Percentiles rank a stretch among this genome's conserved stretches.
Conservation (phyloP, 1,284 basidiomycete species). For the Naganishia cerealis region DNA sequence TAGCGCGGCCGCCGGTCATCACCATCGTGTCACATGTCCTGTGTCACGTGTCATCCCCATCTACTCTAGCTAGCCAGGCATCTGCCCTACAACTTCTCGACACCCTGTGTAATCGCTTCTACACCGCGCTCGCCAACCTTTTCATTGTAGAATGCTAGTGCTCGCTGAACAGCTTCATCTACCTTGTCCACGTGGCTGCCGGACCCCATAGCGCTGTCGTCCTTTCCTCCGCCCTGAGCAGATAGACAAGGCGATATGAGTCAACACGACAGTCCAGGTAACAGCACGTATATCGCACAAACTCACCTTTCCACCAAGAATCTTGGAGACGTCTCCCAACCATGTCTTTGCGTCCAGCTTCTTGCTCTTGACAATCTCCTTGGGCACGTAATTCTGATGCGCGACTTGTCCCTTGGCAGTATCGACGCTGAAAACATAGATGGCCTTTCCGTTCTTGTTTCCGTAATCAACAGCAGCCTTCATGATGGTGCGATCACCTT, state of each 20-base stretch:
- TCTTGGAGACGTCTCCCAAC: slow-evolving; percentile 72
- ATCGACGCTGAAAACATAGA: slow-evolving; percentile 86
- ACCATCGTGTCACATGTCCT: background rate
- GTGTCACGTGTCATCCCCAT: background rate
- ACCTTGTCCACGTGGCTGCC: slow-evolving; percentile 68
- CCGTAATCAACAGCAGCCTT: slow-evolving; percentile 67
- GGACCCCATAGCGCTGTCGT: slow-evolving; percentile 82
- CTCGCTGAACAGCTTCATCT: slow-evolving; percentile 67
- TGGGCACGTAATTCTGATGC: slow-evolving; percentile 84
- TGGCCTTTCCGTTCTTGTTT: slow-evolving; percentile 75
- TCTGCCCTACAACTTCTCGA: slow-evolving; percentile 20
- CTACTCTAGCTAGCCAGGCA: background rate
- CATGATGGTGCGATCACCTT: slow-evolving; percentile 66
- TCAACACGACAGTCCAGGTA: background rate
- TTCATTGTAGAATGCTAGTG: slow-evolving; percentile 46
- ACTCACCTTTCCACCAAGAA: slow-evolving; percentile 81
- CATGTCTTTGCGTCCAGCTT: slow-evolving; percentile 77
- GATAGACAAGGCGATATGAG: background rate
- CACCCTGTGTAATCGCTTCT: slow-evolving; percentile 5
- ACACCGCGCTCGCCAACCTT: slow-evolving; percentile 35
- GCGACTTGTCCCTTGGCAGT: slow-evolving; percentile 70
- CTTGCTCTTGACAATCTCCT: slow-evolving; percentile 57
- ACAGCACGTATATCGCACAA: background rate
- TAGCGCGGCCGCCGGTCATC: background rate
- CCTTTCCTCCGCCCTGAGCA: slow-evolving; percentile 81